These are phyloP conservation scores for Taxawa tesnikishii DNA, from an alignment of 2,329 filamentous ascomycete genomes.

Conservation along the genomic window DNA sequence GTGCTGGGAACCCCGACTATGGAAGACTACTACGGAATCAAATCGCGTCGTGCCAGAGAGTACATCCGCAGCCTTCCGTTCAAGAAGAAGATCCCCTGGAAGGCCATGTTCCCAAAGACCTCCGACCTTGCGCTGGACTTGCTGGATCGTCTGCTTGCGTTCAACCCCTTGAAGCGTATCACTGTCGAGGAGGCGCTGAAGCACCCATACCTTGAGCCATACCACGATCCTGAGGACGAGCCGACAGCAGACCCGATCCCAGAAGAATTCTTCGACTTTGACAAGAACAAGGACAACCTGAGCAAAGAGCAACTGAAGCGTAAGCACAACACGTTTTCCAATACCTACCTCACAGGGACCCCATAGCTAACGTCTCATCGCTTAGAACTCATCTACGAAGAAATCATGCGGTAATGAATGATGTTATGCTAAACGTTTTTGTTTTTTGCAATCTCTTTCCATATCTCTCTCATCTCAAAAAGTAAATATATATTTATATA, in stretches of 20 bases:
- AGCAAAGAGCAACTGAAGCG: slow-evolving; percentile 98
- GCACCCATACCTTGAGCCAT: slow-evolving; percentile 96
- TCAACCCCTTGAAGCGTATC: slow-evolving; percentile 98
- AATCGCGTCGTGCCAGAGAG: slow-evolving; percentile 89
- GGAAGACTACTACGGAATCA: slow-evolving; percentile 99
- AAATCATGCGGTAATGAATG: slow-evolving; percentile 61
- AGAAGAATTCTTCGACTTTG: slow-evolving; percentile 98
- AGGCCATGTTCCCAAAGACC: slow-evolving; percentile 96
- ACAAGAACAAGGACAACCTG: slow-evolving; percentile 98
- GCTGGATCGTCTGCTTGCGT: slow-evolving; percentile 88
- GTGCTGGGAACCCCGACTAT: slow-evolving; percentile 96
- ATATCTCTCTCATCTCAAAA: slow-evolving; percentile 7
- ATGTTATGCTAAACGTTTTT: slow-evolving; percentile 1
- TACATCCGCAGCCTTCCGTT: slow-evolving; percentile 74
- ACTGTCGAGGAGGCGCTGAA: slow-evolving; percentile 94
- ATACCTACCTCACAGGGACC: slow-evolving; percentile 4
- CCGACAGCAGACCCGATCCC: slow-evolving; percentile 93
- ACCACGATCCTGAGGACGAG: slow-evolving; percentile 97
- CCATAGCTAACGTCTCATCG: not conserved
- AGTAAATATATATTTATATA: slow-evolving; percentile 4
- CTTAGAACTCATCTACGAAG: slow-evolving; percentile 78
- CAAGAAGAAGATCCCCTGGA: slow-evolving; percentile 76
- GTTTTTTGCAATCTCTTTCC: slow-evolving; percentile 3
- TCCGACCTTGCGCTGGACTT: slow-evolving; percentile 91
- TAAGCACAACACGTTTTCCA: slow-evolving; percentile 27